Evolutionary conservation across 768 basidiomycete species (phyloP).

Genomic region (Porphyrellus cyaneotinctus): DNA sequence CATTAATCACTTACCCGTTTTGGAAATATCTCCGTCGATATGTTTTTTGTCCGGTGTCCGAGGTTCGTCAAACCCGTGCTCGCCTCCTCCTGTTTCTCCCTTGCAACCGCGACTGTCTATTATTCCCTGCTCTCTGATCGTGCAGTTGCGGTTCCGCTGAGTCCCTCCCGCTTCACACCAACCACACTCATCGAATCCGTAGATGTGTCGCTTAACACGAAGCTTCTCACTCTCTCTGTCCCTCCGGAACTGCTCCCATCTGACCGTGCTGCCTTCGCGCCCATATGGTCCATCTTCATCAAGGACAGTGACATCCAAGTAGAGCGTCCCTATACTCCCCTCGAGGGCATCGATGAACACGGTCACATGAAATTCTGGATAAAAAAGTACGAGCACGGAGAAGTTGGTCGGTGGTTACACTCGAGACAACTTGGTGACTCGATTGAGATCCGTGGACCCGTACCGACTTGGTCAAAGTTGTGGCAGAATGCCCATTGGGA

Average conservation of each 20-base stretch:
- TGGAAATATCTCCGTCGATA: constrained; percentile 6
- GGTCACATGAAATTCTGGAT: constrained; percentile 78
- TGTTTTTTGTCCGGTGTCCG: constrained; percentile 11
- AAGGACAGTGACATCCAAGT: constrained; percentile 90
- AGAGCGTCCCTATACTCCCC: constrained; percentile 80
- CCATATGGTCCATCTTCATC: constrained; percentile 76
- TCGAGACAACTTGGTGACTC: constrained; percentile 60
- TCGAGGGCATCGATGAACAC: constrained; percentile 62
- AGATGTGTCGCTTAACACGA: constrained; percentile 52
- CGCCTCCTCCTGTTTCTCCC: constrained; percentile 37
- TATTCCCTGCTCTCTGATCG: constrained; percentile 49
- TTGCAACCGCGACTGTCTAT: constrained; percentile 44
- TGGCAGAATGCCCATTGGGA: constrained; percentile 64
- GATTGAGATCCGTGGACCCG: constrained; percentile 74
- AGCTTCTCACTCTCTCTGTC: constrained; percentile 58
- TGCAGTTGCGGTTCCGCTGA: constrained; percentile 44
- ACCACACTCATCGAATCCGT: constrained; percentile 54
- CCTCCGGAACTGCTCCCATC: constrained; percentile 40
- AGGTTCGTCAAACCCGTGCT: constrained; percentile 15
- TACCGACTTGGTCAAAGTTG: constrained; percentile 53
- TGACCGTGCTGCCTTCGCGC: constrained; percentile 19
- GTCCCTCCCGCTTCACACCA: constrained; percentile 51
- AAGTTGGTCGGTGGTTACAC: constrained; percentile 82
- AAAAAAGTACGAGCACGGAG: constrained; percentile 72
- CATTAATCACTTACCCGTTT: constrained; percentile 17